Evolutionary conservation across 169 alveolate species (phyloP).

Genomic region (Toxoplasma gondii): DNA sequence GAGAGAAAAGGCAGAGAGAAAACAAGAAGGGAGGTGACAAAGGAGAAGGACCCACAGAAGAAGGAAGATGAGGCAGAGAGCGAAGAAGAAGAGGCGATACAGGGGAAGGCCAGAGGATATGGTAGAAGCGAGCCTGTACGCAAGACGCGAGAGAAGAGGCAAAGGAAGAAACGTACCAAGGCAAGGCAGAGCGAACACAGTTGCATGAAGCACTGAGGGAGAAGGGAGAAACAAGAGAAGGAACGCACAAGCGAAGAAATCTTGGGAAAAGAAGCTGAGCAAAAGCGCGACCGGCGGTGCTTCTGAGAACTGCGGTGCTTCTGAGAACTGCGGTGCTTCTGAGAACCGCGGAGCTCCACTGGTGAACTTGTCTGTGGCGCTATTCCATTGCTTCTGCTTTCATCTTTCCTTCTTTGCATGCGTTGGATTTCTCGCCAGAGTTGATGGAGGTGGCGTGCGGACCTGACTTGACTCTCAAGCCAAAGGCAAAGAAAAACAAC

Average conservation of each 20-base stretch:
- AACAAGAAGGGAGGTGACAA: not conserved
- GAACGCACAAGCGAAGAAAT: too few relatives aligned
- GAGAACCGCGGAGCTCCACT: too few relatives aligned
- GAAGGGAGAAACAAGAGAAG: too few relatives aligned
- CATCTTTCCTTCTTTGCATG: not conserved
- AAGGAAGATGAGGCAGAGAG: not conserved
- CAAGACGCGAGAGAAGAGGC: not conserved
- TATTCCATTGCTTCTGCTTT: not conserved
- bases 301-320: too few relatives aligned
- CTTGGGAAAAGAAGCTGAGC: too few relatives aligned
- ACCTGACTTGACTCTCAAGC: not conserved
- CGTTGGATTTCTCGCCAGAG: slow-evolving; percentile 5
- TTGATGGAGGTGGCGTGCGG: slow-evolving; percentile 40
- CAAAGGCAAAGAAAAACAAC: not conserved
- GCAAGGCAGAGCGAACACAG: too few relatives aligned
- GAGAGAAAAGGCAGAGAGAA: not conserved
- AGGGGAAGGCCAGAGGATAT: too few relatives aligned
- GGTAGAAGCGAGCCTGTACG: not conserved
- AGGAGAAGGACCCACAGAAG: too few relatives aligned
- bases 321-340: too few relatives aligned
- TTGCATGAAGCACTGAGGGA: too few relatives aligned
- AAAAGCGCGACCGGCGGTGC: too few relatives aligned
- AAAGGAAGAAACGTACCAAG: not conserved
- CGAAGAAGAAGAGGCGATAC: not conserved
- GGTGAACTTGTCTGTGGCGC: too few relatives aligned